Evolutionary conservation across 345 rosid species (phyloP).

Genomic region (Citrus maxima): DNA sequence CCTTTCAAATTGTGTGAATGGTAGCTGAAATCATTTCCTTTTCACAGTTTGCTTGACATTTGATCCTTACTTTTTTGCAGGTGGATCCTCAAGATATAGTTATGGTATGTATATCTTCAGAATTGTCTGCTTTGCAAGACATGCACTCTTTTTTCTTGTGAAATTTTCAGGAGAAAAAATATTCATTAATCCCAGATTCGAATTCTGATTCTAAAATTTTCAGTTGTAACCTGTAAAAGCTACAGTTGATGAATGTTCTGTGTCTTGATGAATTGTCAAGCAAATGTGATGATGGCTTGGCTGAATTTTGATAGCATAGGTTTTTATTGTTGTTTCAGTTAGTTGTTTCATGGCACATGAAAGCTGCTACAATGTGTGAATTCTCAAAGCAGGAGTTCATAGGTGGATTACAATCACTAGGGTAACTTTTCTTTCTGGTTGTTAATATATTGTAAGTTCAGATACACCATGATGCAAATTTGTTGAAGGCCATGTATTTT

Average conservation of each 20-base stretch:
- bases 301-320: background rate
- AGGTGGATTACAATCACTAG: conserved; percentile 75
- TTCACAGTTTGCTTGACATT: conserved; percentile 14
- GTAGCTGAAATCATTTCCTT: background rate
- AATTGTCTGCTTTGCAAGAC: background rate
- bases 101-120: conserved; percentile 49
- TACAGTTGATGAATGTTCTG: background rate
- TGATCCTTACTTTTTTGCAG: conserved; percentile 38
- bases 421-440: conserved; percentile 41
- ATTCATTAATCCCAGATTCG: background rate
- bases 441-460: background rate
- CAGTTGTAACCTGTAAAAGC: background rate
- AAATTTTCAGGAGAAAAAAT: background rate
- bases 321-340: conserved; percentile 44
- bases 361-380: conserved; percentile 97
- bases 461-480: conserved; percentile 10
- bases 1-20: background rate
- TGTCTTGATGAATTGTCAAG: background rate
- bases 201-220: background rate
- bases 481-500: conserved; percentile 25
- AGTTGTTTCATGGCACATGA: conserved; percentile 99
- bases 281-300: background rate
- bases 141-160: background rate
- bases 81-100: conserved; percentile 99
- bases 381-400: conserved; percentile 89